phyloP scores from a whole-genome alignment of 495 filamentous ascomycete species.

The Annulohypoxylon nitens region DNA sequence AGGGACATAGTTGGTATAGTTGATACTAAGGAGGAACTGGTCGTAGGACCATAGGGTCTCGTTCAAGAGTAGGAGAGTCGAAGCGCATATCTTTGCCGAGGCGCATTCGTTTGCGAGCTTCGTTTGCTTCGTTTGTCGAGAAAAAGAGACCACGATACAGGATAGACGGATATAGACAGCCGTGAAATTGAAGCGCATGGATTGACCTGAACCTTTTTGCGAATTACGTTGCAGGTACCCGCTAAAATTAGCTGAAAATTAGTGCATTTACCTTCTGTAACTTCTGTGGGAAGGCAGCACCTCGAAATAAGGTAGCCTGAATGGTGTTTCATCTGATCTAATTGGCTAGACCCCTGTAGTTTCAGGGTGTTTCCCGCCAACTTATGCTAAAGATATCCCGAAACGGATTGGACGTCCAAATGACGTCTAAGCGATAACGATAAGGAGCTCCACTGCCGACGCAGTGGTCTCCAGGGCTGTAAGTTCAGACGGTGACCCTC shows the following conservation, averaged over 20 bases:
- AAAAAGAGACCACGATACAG: slow-evolving; percentile 25
- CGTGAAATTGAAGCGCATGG: slow-evolving; percentile 24
- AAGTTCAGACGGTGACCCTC: background rate
- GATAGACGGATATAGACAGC: background rate
- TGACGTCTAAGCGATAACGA: slow-evolving; percentile 46
- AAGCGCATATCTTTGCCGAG: slow-evolving; percentile 45
- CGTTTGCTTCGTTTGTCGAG: background rate
- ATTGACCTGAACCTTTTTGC: slow-evolving; percentile 21
- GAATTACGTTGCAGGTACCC: slow-evolving; percentile 47
- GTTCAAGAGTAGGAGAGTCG: slow-evolving; percentile 36
- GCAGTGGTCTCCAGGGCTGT: no score
- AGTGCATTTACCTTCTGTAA: slow-evolving; percentile 14
- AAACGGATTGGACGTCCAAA: slow-evolving; percentile 24
- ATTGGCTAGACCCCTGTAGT: slow-evolving; percentile 35
- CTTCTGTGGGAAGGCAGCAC: slow-evolving; percentile 20
- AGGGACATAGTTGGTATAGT: slow-evolving; percentile 71
- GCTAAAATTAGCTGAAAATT: slow-evolving; percentile 36
- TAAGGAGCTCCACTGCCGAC: slow-evolving; percentile 27
- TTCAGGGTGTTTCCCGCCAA: slow-evolving; percentile 26
- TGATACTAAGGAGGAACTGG: slow-evolving; percentile 48
- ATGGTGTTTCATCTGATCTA: background rate
- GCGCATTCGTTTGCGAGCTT: slow-evolving; percentile 33
- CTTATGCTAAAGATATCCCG: slow-evolving; percentile 39
- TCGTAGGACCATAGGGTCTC: slow-evolving; percentile 49
- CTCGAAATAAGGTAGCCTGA: slow-evolving; percentile 25